Evolutionary conservation across 1,284 basidiomycete species (phyloP).

Genomic region (Naganishia sp.): DNA sequence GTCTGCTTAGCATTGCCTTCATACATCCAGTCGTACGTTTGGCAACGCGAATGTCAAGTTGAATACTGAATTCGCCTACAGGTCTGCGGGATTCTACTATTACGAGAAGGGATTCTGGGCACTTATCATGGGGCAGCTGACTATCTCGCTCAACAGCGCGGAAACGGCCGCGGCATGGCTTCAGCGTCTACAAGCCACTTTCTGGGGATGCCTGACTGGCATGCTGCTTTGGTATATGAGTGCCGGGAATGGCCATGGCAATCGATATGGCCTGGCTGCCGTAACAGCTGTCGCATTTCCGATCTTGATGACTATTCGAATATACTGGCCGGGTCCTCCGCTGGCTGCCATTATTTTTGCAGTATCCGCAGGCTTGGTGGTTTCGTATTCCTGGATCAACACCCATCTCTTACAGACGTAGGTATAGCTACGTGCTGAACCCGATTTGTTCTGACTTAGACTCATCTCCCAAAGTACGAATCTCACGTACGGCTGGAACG

Average conservation of each 20-base stretch:
- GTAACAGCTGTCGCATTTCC: constrained; percentile 71
- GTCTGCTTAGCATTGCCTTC: constrained; percentile 54
- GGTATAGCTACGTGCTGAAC: background rate
- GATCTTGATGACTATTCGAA: constrained; percentile 59
- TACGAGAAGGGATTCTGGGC: constrained; percentile 34
- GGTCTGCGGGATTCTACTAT: constrained; percentile 49
- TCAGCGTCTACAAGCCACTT: constrained; percentile 66
- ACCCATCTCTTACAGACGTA: constrained; percentile 44
- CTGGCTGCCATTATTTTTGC: constrained; percentile 73
- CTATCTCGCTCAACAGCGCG: constrained; percentile 68
- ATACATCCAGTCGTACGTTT: constrained; percentile 37
- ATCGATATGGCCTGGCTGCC: constrained; percentile 68
- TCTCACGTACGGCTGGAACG: constrained; percentile 54
- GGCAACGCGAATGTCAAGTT: too few species aligned
- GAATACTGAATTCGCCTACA: background rate
- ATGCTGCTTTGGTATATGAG: constrained; percentile 65
- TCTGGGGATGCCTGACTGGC: constrained; percentile 69
- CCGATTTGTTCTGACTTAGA: background rate
- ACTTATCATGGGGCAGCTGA: constrained; percentile 68
- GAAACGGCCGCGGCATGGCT: constrained; percentile 72
- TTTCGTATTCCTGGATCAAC: constrained; percentile 64
- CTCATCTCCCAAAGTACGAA: constrained; percentile 35
- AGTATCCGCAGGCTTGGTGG: constrained; percentile 68
- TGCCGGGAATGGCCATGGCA: constrained; percentile 24
- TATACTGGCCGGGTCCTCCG: constrained; percentile 73